Base-by-base conservation (phyloP, 306 rosid genomes). In the Cucurbita moschata region DNA sequence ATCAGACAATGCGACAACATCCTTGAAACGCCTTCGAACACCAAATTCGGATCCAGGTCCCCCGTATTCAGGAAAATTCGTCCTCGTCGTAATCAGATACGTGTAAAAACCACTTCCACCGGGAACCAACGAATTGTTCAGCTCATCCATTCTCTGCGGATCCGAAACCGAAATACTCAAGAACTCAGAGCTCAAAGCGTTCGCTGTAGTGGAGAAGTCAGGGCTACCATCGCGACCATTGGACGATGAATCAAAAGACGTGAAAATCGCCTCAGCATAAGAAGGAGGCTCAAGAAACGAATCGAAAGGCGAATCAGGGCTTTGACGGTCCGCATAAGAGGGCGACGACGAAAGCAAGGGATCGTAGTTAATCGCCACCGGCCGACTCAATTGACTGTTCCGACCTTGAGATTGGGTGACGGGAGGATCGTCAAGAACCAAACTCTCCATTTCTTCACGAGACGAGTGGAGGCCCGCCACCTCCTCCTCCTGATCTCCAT, bases 151-250 rank as follows among this genome's bases (percentile, higher is more conserved):
- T 73, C 73, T 81, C 58, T 56, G 79, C 16, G 87, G 87, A 56
- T 84, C 83, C 37, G 83, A 76, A 5, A 94, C 96, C 74, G 88
- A 81, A 71, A 91, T 89, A 37, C 82, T 82, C 16, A 91, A 61
- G 72, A 73, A 81, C 2, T 89, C 95, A 38, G 89, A 84, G 37
- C 79, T 75, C 44, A 88, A 76, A 10, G 88, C 37, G 72, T 21
- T 43, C 11, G 80, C 67, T 35, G 58, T 76, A 8, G 74, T 37
- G 1, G 79, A 57, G 18, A 53, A 53, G 37, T 56, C 72, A 11
- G 79, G 73, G 76, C 51, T 16, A 2, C 38, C 38, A 7, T 54
- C 75, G 69, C 80, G 84, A 65, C 80, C 80, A 81, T 79, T 77
- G 63, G 86, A 75, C 26, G 73, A 68, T 18, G 86, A 82, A 73